Evolutionary conservation across 2,329 filamentous ascomycete genomes (phyloP).

Genomic region (Exophiala lecanii-corni): DNA sequence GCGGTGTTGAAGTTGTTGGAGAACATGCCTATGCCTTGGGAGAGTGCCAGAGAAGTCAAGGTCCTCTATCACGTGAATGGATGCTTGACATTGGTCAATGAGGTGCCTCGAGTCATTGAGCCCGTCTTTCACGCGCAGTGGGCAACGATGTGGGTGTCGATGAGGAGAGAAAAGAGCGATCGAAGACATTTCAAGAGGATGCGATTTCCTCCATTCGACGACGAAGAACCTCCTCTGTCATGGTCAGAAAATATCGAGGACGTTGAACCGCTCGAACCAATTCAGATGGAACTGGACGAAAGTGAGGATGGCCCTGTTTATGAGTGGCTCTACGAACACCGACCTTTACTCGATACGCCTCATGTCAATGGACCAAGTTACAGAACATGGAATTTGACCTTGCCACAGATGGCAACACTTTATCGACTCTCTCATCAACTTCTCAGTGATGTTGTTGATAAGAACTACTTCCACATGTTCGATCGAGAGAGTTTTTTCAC

Average conservation of each 20-base stretch:
- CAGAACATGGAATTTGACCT: slow-evolving; percentile 85
- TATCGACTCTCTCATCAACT: slow-evolving; percentile 89
- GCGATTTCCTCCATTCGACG: slow-evolving; percentile 97
- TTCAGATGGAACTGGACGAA: slow-evolving; percentile 97
- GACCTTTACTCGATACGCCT: slow-evolving; percentile 80
- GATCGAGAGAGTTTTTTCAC: slow-evolving; percentile 92
- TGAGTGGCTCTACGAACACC: slow-evolving; percentile 97
- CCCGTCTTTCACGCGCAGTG: slow-evolving; percentile 97
- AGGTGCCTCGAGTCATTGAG: slow-evolving; percentile 93
- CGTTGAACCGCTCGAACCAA: slow-evolving; percentile 93
- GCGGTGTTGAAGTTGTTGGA: slow-evolving; percentile 94
- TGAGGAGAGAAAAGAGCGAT: slow-evolving; percentile 97
- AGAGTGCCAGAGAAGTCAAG: slow-evolving; percentile 92
- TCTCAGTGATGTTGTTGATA: slow-evolving; percentile 85
- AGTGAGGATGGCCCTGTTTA: slow-evolving; percentile 84
- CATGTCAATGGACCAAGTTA: slow-evolving; percentile 97
- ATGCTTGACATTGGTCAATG: slow-evolving; percentile 93
- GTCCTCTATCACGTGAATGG: slow-evolving; percentile 98
- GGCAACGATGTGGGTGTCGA: slow-evolving; percentile 99
- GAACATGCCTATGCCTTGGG: slow-evolving; percentile 99
- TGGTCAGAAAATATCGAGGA: slow-evolving; percentile 99
- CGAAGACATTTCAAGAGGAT: slow-evolving; percentile 95
- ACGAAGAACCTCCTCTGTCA: slow-evolving; percentile 93
- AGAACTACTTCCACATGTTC: slow-evolving; percentile 98
- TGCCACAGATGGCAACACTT: slow-evolving; percentile 93